Base-by-base conservation (phyloP, 768 basidiomycete species). In the Pleurotus ostreatus region DNA sequence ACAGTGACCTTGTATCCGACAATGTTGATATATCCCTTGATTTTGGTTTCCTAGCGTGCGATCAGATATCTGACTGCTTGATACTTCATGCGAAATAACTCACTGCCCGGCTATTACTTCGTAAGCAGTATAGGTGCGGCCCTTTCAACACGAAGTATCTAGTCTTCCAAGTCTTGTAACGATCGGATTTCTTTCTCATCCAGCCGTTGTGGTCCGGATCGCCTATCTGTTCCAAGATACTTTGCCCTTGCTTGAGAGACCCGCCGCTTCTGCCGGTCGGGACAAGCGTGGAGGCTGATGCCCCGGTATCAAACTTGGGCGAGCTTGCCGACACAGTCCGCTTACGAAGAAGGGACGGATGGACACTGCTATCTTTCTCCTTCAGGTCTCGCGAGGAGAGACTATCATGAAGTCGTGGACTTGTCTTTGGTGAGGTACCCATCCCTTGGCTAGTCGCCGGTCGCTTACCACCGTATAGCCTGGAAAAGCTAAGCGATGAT, bases 1-100 rank as follows among this genome's bases (percentile, higher is more conserved):
- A 92, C 86, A 40, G 94, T 82, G 54, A 98, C 91, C 65, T 89
- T 93, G 76, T 97, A 96, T 0, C 97, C 96, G 23, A 80, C 71
- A 46, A 97, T 85, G 63, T 97, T 88, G 66, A 98, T 83, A 63
- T 95, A 95, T n/a, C 92, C 96, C 74, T 98, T 98, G 70, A 97
- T 90, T 64, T 90, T 89, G 25, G 87, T 90, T 74, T 98, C 95
- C 89, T 95, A 55, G 15, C 20, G 25, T n/a, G 23, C 25, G 13
- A 38, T 34, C 30, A 34, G 30, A 34, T 34, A 34, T 11, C 8
- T 8, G 9, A 11, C 8, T 30, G 30, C 1, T 11, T 30, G 8
- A 11, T 11, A 11, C 2, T 34, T 9, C 30, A 9, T 34, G 30
- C 30, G 30, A 34, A 34, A 34, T 34, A 34, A 78, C 77, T 54